Conservation (phyloP, 495 filamentous ascomycete genomes). For the Copromyces sp. region DNA sequence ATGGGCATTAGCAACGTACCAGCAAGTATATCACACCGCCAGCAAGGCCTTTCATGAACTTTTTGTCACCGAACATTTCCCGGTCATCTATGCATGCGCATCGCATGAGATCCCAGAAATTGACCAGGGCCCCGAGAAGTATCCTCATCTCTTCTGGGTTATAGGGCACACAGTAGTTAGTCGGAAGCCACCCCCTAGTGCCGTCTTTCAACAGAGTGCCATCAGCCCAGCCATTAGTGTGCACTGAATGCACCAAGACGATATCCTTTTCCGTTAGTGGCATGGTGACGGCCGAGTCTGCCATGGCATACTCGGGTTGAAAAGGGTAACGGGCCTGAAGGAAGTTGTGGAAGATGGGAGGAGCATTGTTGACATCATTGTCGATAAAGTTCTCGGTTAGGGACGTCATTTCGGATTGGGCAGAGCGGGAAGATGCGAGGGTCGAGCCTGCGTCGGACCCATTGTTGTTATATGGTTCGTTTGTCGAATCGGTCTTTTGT, state of each 20-base stretch:
- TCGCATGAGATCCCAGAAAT: constrained; percentile 86
- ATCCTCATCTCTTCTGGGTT: constrained; percentile 76
- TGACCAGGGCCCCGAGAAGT: constrained; percentile 74
- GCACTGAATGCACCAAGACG: constrained; percentile 90
- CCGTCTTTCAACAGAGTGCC: constrained; percentile 87
- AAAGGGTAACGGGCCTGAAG: constrained; percentile 94
- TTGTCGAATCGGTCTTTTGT: constrained; percentile 38
- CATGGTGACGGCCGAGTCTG: constrained; percentile 73
- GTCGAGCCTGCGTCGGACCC: constrained; percentile 25
- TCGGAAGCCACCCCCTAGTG: constrained; percentile 90
- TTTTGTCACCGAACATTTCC: constrained; percentile 71
- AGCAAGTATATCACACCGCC: constrained; percentile 84
- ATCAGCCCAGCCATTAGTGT: constrained; percentile 98
- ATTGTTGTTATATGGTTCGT: constrained; percentile 16
- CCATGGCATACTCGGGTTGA: constrained; percentile 57
- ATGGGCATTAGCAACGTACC: constrained; percentile 42
- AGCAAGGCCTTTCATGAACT: constrained; percentile 85
- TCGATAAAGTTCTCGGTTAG: constrained; percentile 30
- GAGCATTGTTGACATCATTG: constrained; percentile 7
- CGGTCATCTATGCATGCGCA: constrained; percentile 52
- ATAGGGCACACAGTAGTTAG: constrained; percentile 96
- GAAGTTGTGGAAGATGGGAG: constrained; percentile 82
- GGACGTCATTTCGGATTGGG: constrained; percentile 56
- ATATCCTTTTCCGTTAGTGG: constrained; percentile 85
- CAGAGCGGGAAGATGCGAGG: constrained; percentile 33